Conservation (phyloP, 2,329 filamentous ascomycete genomes). For the Thielaviopsis punctulata region DNA sequence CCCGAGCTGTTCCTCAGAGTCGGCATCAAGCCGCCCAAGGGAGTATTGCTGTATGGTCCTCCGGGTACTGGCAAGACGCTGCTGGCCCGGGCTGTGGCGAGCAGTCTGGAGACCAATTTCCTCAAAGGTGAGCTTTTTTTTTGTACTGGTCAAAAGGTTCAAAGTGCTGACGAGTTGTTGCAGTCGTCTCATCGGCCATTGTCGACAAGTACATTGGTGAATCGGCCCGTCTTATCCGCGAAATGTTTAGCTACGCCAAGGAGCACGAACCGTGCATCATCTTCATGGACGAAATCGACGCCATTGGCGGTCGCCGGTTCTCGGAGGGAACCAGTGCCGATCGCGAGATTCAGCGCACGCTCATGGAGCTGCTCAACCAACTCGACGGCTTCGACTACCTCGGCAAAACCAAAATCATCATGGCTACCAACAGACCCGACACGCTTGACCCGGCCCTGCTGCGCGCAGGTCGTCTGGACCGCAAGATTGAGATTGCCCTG, state of each 20-base stretch:
- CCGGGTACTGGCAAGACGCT: constrained; percentile 95
- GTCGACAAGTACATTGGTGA: constrained; percentile 99
- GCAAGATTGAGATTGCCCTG: constrained; percentile 94
- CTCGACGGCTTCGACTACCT: constrained; percentile 98
- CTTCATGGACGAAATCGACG: constrained; percentile 99
- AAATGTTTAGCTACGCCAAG: constrained; percentile 99
- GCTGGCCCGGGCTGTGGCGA: constrained; percentile 83
- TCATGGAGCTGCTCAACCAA: constrained; percentile 98
- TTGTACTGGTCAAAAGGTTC: no score
- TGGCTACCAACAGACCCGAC: constrained; percentile 96
- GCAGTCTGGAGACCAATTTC: constrained; percentile 95
- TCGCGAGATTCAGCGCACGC: constrained; percentile 90
- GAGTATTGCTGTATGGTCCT: constrained; percentile 86
- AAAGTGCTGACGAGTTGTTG: no score
- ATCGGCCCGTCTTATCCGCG: constrained; percentile 87
- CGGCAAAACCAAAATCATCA: constrained; percentile 99
- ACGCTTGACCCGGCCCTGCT: constrained; percentile 87
- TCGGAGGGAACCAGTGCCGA: constrained; percentile 95
- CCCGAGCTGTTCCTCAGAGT: constrained; percentile 93
- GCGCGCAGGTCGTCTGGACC: constrained; percentile 80
- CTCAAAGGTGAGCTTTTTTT: constrained; percentile 53
- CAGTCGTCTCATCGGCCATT: constrained; percentile 95
- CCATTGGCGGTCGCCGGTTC: constrained; percentile 90
- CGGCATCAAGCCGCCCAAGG: constrained; percentile 97
- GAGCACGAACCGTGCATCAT: constrained; percentile 99